A percentile compares a stretch with the other conserved stretches of the same genome.
phyloP scores from a whole-genome alignment of 805 yeast species.

The Nakazawaea pomicola region DNA sequence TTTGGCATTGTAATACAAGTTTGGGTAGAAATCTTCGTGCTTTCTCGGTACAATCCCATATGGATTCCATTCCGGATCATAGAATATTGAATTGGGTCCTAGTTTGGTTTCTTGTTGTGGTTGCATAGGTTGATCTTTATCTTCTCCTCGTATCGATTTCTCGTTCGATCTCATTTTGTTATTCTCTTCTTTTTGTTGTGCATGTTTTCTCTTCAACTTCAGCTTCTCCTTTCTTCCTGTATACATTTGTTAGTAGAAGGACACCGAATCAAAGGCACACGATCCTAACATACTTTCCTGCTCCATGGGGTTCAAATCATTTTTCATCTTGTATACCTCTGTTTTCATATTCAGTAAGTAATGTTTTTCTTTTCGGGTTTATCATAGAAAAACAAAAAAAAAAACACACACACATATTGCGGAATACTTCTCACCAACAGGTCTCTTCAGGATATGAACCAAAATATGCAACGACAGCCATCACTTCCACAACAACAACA shows the following conservation, averaged over 20 bases:
- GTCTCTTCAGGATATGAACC: conserved; percentile 13
- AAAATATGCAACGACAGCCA: too few species aligned
- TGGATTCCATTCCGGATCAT: conserved; percentile 65
- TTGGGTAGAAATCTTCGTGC: conserved; percentile 19
- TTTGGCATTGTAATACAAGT: conserved; percentile 28
- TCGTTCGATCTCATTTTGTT: too few species aligned
- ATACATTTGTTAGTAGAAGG: too few species aligned
- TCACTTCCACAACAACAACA: not conserved
- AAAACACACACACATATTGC: conserved; percentile 2
- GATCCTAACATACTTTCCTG: conserved; percentile 16
- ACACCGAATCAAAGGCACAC: too few species aligned
- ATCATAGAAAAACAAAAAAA: conserved; percentile 11
- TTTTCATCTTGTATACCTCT: conserved; percentile 16
- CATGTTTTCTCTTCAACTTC: too few species aligned
- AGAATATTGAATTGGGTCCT: conserved; percentile 49
- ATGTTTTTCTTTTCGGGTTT: conserved; percentile 13
- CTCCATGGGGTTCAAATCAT: conserved; percentile 19
- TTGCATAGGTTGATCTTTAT: too few species aligned
- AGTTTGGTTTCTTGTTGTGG: too few species aligned
- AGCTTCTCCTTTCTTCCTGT: too few species aligned
- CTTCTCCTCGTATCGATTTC: too few species aligned
- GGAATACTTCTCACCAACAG: not conserved
- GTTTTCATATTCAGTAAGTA: too few species aligned
- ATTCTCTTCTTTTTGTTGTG: too few species aligned
- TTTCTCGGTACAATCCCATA: conserved; percentile 47